phyloP scores from a whole-genome alignment of 176 grass and related monocot genomes.

The Pharus latifolius region DNA sequence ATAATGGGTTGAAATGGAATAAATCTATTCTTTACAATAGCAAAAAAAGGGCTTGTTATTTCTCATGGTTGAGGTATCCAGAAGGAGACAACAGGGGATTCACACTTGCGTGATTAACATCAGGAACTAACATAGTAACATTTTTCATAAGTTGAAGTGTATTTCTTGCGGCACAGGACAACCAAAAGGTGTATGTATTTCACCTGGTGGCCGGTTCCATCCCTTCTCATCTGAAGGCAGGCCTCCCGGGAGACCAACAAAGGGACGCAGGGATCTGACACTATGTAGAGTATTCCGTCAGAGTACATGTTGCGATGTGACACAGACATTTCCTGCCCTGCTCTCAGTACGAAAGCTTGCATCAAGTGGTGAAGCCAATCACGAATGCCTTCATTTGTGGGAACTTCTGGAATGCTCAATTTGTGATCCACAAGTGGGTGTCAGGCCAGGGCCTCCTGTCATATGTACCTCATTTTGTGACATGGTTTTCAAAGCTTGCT shows the following conservation, averaged over 20 bases:
- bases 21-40: background rate
- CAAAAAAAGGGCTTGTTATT: background rate
- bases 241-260: slow-evolving; percentile 52
- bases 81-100: background rate
- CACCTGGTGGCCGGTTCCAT: slow-evolving; percentile 74
- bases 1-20: background rate
- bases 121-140: background rate
- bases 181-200: slow-evolving; percentile 62
- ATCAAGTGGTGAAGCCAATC: slow-evolving; percentile 67
- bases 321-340: slow-evolving; percentile 65
- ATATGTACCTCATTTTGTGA: slow-evolving; percentile 74
- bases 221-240: slow-evolving; percentile 62
- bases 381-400: slow-evolving; percentile 91
- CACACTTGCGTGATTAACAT: background rate
- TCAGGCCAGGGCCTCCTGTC: slow-evolving; percentile 58
- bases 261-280: slow-evolving; percentile 63
- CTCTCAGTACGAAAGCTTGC: slow-evolving; percentile 78
- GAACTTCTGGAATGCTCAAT: slow-evolving; percentile 94
- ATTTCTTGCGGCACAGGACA: slow-evolving; percentile 26
- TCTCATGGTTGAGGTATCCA: background rate
- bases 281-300: slow-evolving; percentile 83
- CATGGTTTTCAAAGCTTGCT: slow-evolving; percentile 80
- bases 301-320: slow-evolving; percentile 78
- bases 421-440: slow-evolving; percentile 68
- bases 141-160: too few relatives aligned